Conservation (phyloP, 2,329 filamentous ascomycete species). For the Diaporthe australafricana region DNA sequence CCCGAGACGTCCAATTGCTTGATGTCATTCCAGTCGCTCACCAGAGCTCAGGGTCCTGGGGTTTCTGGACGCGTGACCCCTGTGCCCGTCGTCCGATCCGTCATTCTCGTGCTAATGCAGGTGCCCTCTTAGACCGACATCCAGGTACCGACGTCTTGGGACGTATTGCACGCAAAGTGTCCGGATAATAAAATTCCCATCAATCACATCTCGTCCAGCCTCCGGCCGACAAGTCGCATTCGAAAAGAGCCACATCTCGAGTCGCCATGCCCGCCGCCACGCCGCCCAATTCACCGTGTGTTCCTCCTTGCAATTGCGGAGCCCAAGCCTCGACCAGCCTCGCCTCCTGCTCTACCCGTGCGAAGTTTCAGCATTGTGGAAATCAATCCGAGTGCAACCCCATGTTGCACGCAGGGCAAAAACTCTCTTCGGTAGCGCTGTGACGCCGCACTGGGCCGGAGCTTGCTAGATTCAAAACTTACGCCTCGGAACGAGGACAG, state of each 20-base stretch:
- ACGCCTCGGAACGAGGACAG: background rate
- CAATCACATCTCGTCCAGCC: constrained; percentile 19
- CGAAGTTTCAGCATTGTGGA: constrained; percentile 24
- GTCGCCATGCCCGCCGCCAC: background rate
- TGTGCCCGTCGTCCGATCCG: constrained; percentile 23
- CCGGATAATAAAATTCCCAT: constrained; percentile 35
- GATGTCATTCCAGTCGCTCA: background rate
- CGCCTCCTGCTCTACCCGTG: constrained; percentile 27
- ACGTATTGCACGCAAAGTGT: constrained; percentile 17
- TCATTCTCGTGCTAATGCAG: constrained; percentile 29
- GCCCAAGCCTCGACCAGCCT: background rate
- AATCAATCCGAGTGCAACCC: constrained; percentile 34
- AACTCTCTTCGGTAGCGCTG: constrained; percentile 10
- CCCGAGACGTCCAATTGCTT: background rate
- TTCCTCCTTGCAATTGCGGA: constrained; percentile 21
- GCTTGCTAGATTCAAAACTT: constrained; percentile 13
- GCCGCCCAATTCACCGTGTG: constrained; percentile 16
- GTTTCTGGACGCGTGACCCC: background rate
- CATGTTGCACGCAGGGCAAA: constrained; percentile 35
- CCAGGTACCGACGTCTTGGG: constrained; percentile 33
- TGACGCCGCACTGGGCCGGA: constrained; percentile 17
- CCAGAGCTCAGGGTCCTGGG: background rate
- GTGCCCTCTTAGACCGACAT: constrained; percentile 18
- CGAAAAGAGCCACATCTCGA: background rate
- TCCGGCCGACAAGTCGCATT: background rate